phyloP scores from a whole-genome alignment of 495 filamentous ascomycete species.

The Poronia punctata region DNA sequence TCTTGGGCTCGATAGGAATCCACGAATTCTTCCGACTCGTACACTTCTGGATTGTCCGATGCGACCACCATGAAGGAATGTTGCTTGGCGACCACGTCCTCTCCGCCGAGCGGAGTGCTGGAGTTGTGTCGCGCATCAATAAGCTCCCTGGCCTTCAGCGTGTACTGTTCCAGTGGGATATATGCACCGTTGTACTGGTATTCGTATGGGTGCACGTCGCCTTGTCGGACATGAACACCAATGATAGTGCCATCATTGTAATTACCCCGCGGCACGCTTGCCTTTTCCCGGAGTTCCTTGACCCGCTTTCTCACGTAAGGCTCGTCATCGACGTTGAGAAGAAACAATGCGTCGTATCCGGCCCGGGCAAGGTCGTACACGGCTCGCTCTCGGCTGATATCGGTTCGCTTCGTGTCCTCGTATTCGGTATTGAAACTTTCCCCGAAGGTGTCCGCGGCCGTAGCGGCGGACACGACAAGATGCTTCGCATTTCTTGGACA shows the following conservation, averaged over 20 bases:
- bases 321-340: slow-evolving; percentile 48
- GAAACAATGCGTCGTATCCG: slow-evolving; percentile 62
- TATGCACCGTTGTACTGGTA: slow-evolving; percentile 61
- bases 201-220: slow-evolving; percentile 61
- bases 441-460: slow-evolving; percentile 50
- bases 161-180: slow-evolving; percentile 57
- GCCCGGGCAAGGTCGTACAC: slow-evolving; percentile 54
- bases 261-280: slow-evolving; percentile 32
- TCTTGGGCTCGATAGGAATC: slow-evolving; percentile 50
- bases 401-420: slow-evolving; percentile 39
- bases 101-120: slow-evolving; percentile 25
- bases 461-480: slow-evolving; percentile 60
- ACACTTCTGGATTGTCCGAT: slow-evolving; percentile 66
- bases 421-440: slow-evolving; percentile 44
- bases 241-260: slow-evolving; percentile 41
- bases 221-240: slow-evolving; percentile 65
- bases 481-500: slow-evolving; percentile 64
- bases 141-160: slow-evolving; percentile 37
- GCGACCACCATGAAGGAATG: slow-evolving; percentile 50
- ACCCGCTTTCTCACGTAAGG: slow-evolving; percentile 47
- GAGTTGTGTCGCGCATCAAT: slow-evolving; percentile 31
- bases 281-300: slow-evolving; percentile 37
- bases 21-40: slow-evolving; percentile 48
- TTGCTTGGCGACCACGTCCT: slow-evolving; percentile 26
- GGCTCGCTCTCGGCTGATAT: slow-evolving; percentile 39